Conservation (phyloP, 495 filamentous ascomycete genomes). For the Xylaria venustula region DNA sequence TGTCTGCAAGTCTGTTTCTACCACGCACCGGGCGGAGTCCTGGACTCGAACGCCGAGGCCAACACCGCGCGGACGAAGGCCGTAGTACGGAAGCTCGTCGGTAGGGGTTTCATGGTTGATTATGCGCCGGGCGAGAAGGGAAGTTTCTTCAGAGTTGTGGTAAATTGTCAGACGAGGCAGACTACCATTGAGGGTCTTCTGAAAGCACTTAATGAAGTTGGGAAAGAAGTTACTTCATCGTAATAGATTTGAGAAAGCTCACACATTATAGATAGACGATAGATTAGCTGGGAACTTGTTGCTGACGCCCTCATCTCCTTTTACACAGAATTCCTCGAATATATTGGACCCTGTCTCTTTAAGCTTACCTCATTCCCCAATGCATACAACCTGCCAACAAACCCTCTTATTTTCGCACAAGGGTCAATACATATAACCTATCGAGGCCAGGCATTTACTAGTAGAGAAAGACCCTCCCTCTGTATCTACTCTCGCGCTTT, state of each 20-base stretch:
- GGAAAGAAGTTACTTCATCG: constrained; percentile 41
- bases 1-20: constrained; percentile 97
- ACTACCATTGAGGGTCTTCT: constrained; percentile 78
- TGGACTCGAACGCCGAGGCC: constrained; percentile 52
- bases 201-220: constrained; percentile 66
- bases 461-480: too few relatives aligned
- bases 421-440: too few relatives aligned
- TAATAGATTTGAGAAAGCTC: background rate
- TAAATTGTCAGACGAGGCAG: constrained; percentile 70
- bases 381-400: too few relatives aligned
- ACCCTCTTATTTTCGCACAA: too few relatives aligned
- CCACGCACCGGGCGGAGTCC: constrained; percentile 59
- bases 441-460: too few relatives aligned
- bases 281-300: background rate
- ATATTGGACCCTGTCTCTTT: too few relatives aligned
- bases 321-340: too few relatives aligned
- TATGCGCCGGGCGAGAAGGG: constrained; percentile 80
- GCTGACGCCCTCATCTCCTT: too few relatives aligned
- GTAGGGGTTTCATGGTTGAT: constrained; percentile 88
- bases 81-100: constrained; percentile 64
- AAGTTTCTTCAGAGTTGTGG: constrained; percentile 84
- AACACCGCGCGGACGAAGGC: constrained; percentile 69
- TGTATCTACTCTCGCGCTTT: too few relatives aligned
- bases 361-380: too few relatives aligned
- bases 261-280: background rate